phyloP scores from a whole-genome alignment of 2,329 filamentous ascomycete genomes.

The Chlorencoelia australis region DNA sequence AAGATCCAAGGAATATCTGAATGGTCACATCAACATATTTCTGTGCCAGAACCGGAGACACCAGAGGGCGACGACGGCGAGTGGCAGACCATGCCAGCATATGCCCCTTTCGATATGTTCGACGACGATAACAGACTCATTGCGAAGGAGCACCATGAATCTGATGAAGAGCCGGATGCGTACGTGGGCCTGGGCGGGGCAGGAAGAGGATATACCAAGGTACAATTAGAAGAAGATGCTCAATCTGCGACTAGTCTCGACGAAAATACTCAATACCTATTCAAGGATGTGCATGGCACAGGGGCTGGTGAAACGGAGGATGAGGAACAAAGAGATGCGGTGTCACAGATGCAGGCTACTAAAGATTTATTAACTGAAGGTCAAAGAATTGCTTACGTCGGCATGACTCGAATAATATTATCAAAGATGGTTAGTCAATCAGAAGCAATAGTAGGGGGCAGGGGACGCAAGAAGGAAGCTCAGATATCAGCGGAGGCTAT shows the following conservation, averaged over 20 bases:
- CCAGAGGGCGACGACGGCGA: constrained; percentile 50
- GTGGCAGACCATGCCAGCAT: constrained; percentile 93
- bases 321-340: constrained; percentile 74
- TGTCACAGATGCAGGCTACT: constrained; percentile 88
- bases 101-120: constrained; percentile 88
- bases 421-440: constrained; percentile 64
- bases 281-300: constrained; percentile 59
- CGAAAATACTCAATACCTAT: constrained; percentile 92
- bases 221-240: constrained; percentile 91
- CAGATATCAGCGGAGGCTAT: constrained; percentile 63
- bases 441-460: constrained; percentile 42
- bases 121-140: constrained; percentile 86
- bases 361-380: constrained; percentile 93
- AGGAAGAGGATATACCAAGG: constrained; percentile 88
- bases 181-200: constrained; percentile 78
- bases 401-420: constrained; percentile 73
- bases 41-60: constrained; percentile 43
- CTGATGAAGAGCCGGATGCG: constrained; percentile 55
- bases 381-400: constrained; percentile 92
- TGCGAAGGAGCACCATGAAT: constrained; percentile 65
- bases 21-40: constrained; percentile 81
- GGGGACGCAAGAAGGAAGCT: constrained; percentile 61
- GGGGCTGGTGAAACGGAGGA: constrained; percentile 53
- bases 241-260: constrained; percentile 93
- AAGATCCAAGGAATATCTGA: constrained; percentile 46